phyloP scores from a whole-genome alignment of 345 rosid genomes.

The Eucalyptus cloeziana region DNA sequence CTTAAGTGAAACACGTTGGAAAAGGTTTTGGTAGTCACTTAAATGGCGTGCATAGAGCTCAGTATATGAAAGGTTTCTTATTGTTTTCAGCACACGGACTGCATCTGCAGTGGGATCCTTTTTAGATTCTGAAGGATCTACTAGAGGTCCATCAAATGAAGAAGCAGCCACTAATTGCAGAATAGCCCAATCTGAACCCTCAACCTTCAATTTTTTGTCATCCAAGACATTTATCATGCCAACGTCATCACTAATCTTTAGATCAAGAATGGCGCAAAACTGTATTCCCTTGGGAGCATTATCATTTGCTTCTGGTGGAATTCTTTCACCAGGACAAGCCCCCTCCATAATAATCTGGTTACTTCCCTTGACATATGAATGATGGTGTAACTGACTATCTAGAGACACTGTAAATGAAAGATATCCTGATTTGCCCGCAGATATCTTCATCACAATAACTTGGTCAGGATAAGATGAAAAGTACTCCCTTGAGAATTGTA shows the following conservation, averaged over 20 bases:
- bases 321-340: constrained; percentile 61
- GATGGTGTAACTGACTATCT: constrained; percentile 52
- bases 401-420: constrained; percentile 55
- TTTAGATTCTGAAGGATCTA: constrained; percentile 57
- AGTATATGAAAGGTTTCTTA: constrained; percentile 39
- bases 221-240: constrained; percentile 36
- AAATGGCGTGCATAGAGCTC: constrained; percentile 62
- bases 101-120: constrained; percentile 48
- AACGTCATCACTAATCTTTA: constrained; percentile 41
- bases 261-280: constrained; percentile 56
- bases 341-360: constrained; percentile 62
- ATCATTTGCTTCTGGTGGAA: constrained; percentile 23
- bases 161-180: constrained; percentile 51
- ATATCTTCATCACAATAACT: constrained; percentile 54
- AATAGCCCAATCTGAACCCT: constrained; percentile 73
- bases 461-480: constrained; percentile 71
- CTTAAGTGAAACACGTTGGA: constrained; percentile 60
- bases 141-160: constrained; percentile 78
- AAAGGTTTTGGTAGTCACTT: constrained; percentile 65
- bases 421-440: constrained; percentile 49
- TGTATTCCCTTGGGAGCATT: constrained; percentile 51
- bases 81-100: constrained; percentile 14
- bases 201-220: constrained; percentile 56
- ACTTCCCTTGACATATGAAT: constrained; percentile 23
- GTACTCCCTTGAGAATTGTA: constrained; percentile 53